Conservation (phyloP, 129 eudicot genomes). For the Saposhnikovia divaricata region DNA sequence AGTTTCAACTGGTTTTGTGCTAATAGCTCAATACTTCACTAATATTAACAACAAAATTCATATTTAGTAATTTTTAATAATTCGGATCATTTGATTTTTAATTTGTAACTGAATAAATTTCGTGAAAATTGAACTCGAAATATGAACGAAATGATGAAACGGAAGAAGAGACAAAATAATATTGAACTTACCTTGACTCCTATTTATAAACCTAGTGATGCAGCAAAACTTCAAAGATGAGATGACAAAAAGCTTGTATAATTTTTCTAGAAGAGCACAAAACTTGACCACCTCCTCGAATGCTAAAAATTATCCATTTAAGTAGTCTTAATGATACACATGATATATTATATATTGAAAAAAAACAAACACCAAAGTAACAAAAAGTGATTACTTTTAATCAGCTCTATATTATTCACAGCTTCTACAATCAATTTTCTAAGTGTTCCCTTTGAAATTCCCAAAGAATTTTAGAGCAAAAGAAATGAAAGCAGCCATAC, state of each 20-base stretch:
- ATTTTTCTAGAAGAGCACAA: not conserved
- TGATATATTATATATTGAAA: not conserved
- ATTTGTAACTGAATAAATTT: too few species aligned
- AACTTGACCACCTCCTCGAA: slow-evolving; percentile 13
- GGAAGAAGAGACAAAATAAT: too few species aligned
- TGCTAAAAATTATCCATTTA: slow-evolving; percentile 10
- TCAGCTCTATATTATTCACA: slow-evolving; percentile 17
- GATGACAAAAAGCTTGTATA: not conserved
- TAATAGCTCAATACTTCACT: not conserved
- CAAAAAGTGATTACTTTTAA: slow-evolving; percentile 27
- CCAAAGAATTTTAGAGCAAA: slow-evolving; percentile 18
- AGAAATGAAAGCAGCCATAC: slow-evolving; percentile 19
- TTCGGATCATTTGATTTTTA: too few species aligned
- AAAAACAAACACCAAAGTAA: slow-evolving; percentile 31
- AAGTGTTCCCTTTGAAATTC: slow-evolving; percentile 25
- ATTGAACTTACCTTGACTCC: not conserved
- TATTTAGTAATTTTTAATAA: too few species aligned
- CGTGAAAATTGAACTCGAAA: too few species aligned
- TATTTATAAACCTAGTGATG: not conserved
- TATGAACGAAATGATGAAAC: too few species aligned
- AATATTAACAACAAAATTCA: too few species aligned
- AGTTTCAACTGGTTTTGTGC: not conserved
- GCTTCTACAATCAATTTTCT: slow-evolving; percentile 21
- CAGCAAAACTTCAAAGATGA: not conserved
- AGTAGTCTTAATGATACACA: slow-evolving; percentile 12